Percentiles rank a stretch among this genome's conserved stretches.
Conservation (phyloP, 208 protist species). For the Crithidia expoeki region DNA sequence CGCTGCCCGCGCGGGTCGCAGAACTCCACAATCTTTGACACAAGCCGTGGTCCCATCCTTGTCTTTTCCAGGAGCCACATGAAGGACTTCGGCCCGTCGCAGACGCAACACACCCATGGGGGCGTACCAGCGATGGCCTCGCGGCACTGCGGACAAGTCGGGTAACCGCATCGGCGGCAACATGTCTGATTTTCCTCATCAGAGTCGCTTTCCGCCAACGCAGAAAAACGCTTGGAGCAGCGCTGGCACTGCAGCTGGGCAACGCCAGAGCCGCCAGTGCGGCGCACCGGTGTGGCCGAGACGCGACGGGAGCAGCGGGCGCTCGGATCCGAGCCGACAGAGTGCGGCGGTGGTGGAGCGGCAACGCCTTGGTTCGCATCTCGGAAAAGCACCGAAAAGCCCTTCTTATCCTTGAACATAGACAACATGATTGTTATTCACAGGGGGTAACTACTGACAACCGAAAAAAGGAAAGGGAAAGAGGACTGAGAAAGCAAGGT, state of each 20-base stretch:
- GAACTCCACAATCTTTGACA: constrained; percentile 67
- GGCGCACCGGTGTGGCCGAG: background rate
- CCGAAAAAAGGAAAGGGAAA: background rate
- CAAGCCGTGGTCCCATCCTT: constrained; percentile 45
- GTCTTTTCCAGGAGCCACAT: constrained; percentile 75
- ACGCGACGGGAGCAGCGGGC: constrained; percentile 7
- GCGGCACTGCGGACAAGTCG: constrained; percentile 61
- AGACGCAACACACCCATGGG: constrained; percentile 67
- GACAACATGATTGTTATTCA: constrained; percentile 47
- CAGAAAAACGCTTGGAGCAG: constrained; percentile 54
- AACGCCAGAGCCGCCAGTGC: constrained; percentile 1
- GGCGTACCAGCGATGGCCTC: constrained; percentile 25
- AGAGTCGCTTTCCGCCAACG: constrained; percentile 4
- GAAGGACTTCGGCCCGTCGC: constrained; percentile 48
- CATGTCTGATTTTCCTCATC: background rate
- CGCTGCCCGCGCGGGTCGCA: constrained; percentile 68
- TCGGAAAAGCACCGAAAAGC: constrained; percentile 62
- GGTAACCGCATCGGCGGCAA: constrained; percentile 70
- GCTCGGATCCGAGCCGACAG: background rate
- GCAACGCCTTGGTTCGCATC: constrained; percentile 7
- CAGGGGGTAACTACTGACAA: background rate
- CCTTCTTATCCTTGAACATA: constrained; percentile 75
- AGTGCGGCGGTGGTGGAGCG: background rate
- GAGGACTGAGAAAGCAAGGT: background rate
- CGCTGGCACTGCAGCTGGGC: constrained; percentile 53